These are phyloP conservation scores for Daldinia loculata DNA, from an alignment of 495 filamentous ascomycete genomes.

Conservation along the genomic window DNA sequence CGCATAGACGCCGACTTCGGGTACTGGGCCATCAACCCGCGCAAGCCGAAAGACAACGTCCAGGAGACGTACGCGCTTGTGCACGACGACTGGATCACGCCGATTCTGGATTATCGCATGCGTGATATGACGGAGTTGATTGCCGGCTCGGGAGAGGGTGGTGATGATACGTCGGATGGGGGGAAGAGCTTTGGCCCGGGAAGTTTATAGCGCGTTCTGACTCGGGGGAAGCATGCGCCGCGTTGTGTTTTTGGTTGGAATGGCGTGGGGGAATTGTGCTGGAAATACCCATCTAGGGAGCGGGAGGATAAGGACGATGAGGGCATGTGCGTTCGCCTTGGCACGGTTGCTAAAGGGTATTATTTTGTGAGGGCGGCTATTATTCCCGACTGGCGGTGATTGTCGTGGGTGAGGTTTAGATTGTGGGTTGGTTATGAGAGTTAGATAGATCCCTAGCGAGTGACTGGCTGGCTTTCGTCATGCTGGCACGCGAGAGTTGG, in stretches of 20 bases:
- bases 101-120: conserved; percentile 64
- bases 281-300: conserved; percentile 35
- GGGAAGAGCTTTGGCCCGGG: neutral
- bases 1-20: conserved; percentile 66
- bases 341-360: neutral
- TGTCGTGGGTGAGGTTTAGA: neutral
- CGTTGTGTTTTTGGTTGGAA: neutral
- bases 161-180: neutral
- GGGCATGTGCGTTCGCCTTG: neutral
- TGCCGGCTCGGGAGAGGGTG: conserved; percentile 26
- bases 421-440: neutral
- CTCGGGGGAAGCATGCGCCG: neutral
- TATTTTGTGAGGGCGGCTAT: neutral
- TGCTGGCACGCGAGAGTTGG: neutral
- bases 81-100: conserved; percentile 65
- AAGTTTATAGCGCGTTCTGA: neutral
- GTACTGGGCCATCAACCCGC: conserved; percentile 71
- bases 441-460: neutral
- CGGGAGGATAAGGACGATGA: neutral
- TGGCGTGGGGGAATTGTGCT: neutral
- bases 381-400: neutral
- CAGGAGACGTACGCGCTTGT: conserved; percentile 64
- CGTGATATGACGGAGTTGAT: conserved; percentile 63
- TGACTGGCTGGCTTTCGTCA: neutral
- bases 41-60: conserved; percentile 61